phyloP scores from a whole-genome alignment of 148 eudicot species.

The Silene conica region DNA sequence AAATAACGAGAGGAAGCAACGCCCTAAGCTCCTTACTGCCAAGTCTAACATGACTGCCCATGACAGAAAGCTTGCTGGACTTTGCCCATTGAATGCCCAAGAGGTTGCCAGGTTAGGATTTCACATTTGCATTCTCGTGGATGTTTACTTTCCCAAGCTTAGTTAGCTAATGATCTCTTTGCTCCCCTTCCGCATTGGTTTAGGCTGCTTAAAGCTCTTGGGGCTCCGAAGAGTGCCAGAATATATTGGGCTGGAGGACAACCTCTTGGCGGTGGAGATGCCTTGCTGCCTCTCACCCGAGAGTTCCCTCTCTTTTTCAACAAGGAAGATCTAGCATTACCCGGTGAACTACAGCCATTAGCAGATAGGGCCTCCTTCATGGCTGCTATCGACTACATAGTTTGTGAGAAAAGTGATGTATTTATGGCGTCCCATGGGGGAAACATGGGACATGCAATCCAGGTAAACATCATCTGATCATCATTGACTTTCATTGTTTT shows the following conservation, averaged over 20 bases:
- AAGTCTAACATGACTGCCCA: slow-evolving; percentile 83
- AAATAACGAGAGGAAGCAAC: slow-evolving; percentile 50
- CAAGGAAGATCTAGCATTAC: slow-evolving; percentile 82
- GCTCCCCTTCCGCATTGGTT: slow-evolving; percentile 7
- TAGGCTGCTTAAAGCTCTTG: slow-evolving; percentile 85
- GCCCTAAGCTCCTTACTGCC: slow-evolving; percentile 82
- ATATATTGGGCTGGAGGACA: slow-evolving; percentile 94
- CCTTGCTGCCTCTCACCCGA: slow-evolving; percentile 55
- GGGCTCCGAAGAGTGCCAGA: slow-evolving; percentile 66
- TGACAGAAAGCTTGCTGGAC: slow-evolving; percentile 89
- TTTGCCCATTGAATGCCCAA: slow-evolving; percentile 86
- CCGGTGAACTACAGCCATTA: slow-evolving; percentile 74
- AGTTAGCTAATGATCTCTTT: not conserved
- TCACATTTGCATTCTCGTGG: not conserved
- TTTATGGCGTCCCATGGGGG: slow-evolving; percentile 99
- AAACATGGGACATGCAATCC: slow-evolving; percentile 92
- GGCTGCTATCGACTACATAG: slow-evolving; percentile 94
- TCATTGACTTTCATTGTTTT: not conserved
- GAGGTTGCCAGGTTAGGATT: slow-evolving; percentile 71
- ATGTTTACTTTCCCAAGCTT: not conserved
- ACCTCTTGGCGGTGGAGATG: slow-evolving; percentile 84
- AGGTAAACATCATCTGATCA: slow-evolving; percentile 41
- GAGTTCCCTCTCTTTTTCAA: slow-evolving; percentile 77
- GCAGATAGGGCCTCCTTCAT: slow-evolving; percentile 59
- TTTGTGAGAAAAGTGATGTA: slow-evolving; percentile 83